Evolutionary conservation across 1,284 basidiomycete species (phyloP), one percentile per base, ranked within the genome.

Genomic region (Sporisorium exsertum): DNA sequence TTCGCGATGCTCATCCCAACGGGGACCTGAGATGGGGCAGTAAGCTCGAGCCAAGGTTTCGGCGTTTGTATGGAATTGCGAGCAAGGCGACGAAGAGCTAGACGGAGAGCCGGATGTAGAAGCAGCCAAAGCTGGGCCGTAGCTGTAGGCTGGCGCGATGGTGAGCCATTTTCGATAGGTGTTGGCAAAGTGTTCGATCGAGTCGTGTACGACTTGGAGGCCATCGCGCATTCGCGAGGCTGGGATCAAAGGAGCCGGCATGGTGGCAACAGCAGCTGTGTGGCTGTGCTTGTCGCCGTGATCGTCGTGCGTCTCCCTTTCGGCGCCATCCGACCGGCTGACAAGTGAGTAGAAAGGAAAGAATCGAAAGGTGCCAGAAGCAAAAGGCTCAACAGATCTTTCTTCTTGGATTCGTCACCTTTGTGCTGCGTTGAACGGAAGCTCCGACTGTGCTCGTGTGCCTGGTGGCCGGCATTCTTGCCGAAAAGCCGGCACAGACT

Each of bases 1-100:
- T 33, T 61, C 45, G n/a, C 65, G 65, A 32, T 74, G 71, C 37
- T 74, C 71, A n/a, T 74, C 58, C 71, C 71, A 74, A 5, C 71
- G 35, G 9, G 71, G 65, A 15, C 71, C 71, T 2, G 71, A 20
- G 29, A 74, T 74, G 50, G 71, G 71, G 40, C 71, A 74, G 32
- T 61, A 67, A 13, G 58, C 70, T 46, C 64, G 40, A 7, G 64
- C 70, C 0, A 72, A 29, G 9, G 64, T 67, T 22, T 72, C 64
- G 33, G 70, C 57, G 40, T 72, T 49, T 5, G 64, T 52, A 10
- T 32, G 47, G 18, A 35, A 32, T 6, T 58, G 47, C 13, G 61
- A 33, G 29, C 29, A 32, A 32, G 29, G 10, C 29, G 29, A 32
- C 29, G 29, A 32, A 32, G 29, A 32, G 29, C 29, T 32, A 10